Base-by-base conservation (phyloP, 352 stramenopile species). In the Globisporangium ultimum region DNA sequence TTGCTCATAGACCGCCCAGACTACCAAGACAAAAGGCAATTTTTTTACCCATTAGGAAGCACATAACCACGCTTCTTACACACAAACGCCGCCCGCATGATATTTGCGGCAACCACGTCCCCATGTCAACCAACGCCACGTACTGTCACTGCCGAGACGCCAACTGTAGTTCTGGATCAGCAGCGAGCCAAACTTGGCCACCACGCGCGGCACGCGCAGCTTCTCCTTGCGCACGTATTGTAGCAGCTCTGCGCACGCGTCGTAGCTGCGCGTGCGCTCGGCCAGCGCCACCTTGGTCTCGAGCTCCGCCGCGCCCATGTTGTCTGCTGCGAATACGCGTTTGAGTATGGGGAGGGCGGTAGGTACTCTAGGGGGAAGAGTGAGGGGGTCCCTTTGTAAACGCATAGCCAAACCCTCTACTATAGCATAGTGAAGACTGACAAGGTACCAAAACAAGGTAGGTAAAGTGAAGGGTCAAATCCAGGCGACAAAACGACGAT, bases 1-100 rank as follows among this genome's bases (percentile, higher is more conserved):
- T 34, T 89, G 81, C 60, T 91, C 81, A 54, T 87, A 81, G 43
- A 89, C 55, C n/a, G 60, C 70, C 77, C 80, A 91, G 17, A 84
- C 76, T 83, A 50, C 48, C 53, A 41, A 54, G 1, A 64, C 18
- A 45, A 20, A 14, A 43, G 15, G n/a, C n/a, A n/a, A n/a, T n/a
- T n/a, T n/a, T n/a, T n/a, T n/a, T 6, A 58, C n/a, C 20, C 48
- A 49, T 12, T 10, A 20, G 3, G 38, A 48, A 14, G n/a, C 9
- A 10, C 21, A n/a, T 8, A 1, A 24, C 20, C 21, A n/a, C 52
- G 0, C 15, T 15, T 1, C 14, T 40, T 17, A n/a, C 18, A 3
- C 47, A 45, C 41, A 45, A 45, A 28, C 24, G 24, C 24, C 24
- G 13, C 12, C 12, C 40, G 40, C 58, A 43, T n/a, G 36, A 54